Evolutionary conservation across 2,329 filamentous ascomycete species (phyloP).

Genomic region (Fusarium annulatum): DNA sequence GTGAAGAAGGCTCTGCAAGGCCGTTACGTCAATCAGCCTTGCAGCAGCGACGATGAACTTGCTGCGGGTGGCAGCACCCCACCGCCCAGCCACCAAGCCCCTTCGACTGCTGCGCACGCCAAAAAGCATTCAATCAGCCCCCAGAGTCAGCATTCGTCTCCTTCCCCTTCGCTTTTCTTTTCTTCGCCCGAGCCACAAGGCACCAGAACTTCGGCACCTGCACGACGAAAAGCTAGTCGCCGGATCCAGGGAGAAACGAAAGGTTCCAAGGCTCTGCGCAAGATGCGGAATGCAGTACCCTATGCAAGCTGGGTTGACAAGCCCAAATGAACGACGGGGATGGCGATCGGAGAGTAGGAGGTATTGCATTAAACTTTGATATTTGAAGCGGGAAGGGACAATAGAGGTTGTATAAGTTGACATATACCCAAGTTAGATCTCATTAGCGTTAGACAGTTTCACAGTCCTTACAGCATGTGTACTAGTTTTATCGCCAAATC

Average conservation of each 20-base stretch:
- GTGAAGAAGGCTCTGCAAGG: neutral
- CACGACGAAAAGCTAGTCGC: neutral
- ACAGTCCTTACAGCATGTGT: neutral
- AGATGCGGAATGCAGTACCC: neutral
- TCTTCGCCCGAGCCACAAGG: neutral
- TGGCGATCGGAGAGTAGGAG: accelerated
- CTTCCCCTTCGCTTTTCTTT: neutral
- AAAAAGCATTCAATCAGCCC: neutral
- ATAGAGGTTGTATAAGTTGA: neutral
- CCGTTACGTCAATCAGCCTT: accelerated
- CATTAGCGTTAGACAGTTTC: accelerated
- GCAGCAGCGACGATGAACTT: too few species aligned
- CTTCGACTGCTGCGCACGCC: accelerated
- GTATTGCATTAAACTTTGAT: accelerated
- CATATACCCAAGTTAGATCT: neutral
- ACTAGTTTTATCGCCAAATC: accelerated
- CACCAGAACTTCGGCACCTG: too few species aligned
- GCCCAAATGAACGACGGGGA: neutral
- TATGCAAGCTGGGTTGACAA: neutral
- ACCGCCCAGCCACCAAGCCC: neutral
- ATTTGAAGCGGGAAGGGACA: neutral
- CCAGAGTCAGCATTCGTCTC: accelerated
- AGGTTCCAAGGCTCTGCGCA: neutral
- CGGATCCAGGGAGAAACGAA: neutral
- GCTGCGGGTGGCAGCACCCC: neutral